These are phyloP conservation scores for Candida saitoana DNA, from an alignment of 805 yeast genomes.

Conservation along the genomic window DNA sequence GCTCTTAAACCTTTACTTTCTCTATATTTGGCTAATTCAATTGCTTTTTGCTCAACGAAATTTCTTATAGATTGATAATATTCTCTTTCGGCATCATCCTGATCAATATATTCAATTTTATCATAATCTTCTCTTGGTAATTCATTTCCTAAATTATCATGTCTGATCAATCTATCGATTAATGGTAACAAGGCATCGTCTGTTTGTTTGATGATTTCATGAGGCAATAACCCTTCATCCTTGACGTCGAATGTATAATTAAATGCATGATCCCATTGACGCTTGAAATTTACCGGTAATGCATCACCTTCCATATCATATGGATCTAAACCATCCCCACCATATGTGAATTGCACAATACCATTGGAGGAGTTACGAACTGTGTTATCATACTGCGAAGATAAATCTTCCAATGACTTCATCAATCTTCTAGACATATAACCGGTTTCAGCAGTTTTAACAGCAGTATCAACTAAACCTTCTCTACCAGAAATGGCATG, in stretches of 20 bases:
- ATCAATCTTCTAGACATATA: constrained; percentile 96
- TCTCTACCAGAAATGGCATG: constrained; percentile 99
- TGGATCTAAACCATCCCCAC: constrained; percentile 98
- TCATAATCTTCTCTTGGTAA: constrained; percentile 31
- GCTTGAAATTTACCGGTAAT: constrained; percentile 83
- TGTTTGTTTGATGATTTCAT: constrained; percentile 54
- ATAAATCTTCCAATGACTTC: constrained; percentile 95
- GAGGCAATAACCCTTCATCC: constrained; percentile 64
- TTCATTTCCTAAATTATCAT: constrained; percentile 69
- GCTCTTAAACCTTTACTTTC: constrained; percentile 47
- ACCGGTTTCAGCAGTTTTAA: constrained; percentile 98
- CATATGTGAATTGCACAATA: constrained; percentile 95
- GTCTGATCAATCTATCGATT: constrained; percentile 55
- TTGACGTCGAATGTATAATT: constrained; percentile 61
- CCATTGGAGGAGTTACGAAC: constrained; percentile 95
- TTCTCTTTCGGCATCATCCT: constrained; percentile 79
- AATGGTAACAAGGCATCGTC: constrained; percentile 58
- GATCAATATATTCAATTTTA: constrained; percentile 69
- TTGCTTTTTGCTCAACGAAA: constrained; percentile 57
- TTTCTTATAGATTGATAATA: constrained; percentile 74
- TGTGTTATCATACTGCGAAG: constrained; percentile 88
- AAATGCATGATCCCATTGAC: constrained; percentile 92
- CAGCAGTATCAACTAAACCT: constrained; percentile 99
- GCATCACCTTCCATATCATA: constrained; percentile 99
- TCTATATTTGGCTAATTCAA: constrained; percentile 53